Conservation (phyloP, 331 rosid species). For the Pyrus hybrid region DNA sequence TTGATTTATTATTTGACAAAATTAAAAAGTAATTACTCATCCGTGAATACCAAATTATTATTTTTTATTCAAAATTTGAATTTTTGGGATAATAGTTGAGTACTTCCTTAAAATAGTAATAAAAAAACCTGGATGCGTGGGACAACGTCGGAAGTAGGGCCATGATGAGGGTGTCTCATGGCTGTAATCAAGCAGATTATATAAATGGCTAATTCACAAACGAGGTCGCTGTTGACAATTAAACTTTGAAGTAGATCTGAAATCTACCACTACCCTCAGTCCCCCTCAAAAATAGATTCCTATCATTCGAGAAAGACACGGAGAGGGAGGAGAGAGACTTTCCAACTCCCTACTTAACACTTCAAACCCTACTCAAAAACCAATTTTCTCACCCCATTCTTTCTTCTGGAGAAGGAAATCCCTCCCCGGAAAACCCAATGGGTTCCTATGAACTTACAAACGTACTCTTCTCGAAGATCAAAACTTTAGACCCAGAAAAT, state of each 20-base stretch:
- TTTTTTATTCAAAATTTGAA: constrained; percentile 1
- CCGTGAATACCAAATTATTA: background rate
- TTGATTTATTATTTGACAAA: too few species aligned
- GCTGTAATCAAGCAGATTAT: constrained; percentile 1
- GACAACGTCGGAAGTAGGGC: background rate
- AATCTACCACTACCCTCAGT: constrained; percentile 16
- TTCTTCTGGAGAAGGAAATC: background rate
- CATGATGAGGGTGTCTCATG: background rate
- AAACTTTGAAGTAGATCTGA: constrained; percentile 31
- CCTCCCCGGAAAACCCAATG: constrained; percentile 17
- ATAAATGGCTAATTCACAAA: background rate
- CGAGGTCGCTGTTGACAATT: constrained; percentile 17
- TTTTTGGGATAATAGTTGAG: background rate
- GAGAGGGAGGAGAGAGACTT: background rate
- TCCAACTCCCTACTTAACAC: constrained; percentile 4
- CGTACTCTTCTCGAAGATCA: constrained; percentile 33
- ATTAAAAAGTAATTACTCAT: too few species aligned
- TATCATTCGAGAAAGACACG: background rate
- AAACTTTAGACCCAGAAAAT: constrained; percentile 48
- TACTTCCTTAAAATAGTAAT: background rate
- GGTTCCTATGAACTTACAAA: constrained; percentile 43
- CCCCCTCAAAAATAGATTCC: constrained; percentile 16
- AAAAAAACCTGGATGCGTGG: background rate
- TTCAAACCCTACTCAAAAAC: constrained; percentile 29
- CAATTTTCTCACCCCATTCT: background rate